phyloP scores from a whole-genome alignment of 495 filamentous ascomycete genomes.

The Darksidea phi region DNA sequence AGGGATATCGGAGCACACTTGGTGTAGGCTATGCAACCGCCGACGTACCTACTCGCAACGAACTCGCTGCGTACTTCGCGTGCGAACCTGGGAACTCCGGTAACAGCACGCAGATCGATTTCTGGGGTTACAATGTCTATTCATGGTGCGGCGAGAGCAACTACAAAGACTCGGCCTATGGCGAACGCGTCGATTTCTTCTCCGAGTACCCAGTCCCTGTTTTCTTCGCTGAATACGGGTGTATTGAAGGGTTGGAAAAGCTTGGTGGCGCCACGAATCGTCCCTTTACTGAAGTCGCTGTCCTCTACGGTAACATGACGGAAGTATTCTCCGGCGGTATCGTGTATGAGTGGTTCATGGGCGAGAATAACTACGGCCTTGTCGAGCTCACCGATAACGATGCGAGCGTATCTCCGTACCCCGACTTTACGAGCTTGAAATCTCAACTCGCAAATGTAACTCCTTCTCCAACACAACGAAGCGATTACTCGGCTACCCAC shows the following conservation, averaged over 20 bases:
- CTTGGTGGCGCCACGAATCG: conserved; percentile 47
- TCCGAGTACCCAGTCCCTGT: conserved; percentile 81
- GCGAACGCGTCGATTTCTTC: conserved; percentile 77
- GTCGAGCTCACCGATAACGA: conserved; percentile 59
- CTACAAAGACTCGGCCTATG: conserved; percentile 70
- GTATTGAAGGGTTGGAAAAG: conserved; percentile 60
- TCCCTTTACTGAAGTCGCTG: conserved; percentile 87
- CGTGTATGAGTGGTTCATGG: conserved; percentile 95
- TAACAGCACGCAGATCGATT: conserved; percentile 61
- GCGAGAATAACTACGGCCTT: conserved; percentile 86
- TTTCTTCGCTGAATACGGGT: conserved; percentile 98
- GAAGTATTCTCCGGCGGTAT: conserved; percentile 88
- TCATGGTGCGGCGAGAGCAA: conserved; percentile 88
- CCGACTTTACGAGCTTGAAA: conserved; percentile 74
- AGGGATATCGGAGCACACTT: conserved; percentile 68
- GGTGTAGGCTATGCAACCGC: conserved; percentile 94
- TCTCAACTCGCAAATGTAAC: conserved; percentile 63
- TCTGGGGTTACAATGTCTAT: conserved; percentile 99
- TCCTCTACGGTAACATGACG: conserved; percentile 81
- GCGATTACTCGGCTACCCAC: conserved; percentile 74
- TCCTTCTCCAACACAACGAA: conserved; percentile 62
- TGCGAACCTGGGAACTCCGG: conserved; percentile 63
- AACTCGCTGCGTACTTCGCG: conserved; percentile 90
- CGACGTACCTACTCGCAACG: conserved; percentile 75
- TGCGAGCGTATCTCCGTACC: conserved; percentile 54